Percentiles rank a stretch among this genome's conserved stretches.
Conservation (phyloP, 106 monocot species). For the Allium sativum region DNA sequence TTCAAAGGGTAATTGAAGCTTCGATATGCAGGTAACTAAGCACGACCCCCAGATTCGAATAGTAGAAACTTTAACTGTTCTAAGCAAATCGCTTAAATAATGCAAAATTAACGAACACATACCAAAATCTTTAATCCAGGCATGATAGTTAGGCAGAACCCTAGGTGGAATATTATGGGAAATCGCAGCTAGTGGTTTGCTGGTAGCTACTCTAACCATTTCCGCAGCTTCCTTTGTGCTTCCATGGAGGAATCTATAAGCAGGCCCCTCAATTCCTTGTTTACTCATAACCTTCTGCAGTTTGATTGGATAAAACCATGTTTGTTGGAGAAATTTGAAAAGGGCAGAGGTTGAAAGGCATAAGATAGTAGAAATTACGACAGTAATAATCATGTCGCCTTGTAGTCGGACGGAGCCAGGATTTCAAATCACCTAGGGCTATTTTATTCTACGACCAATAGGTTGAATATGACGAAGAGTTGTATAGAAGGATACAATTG, state of each 20-base stretch:
- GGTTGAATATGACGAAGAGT: no score
- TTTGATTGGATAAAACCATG: slow-evolving; percentile 11
- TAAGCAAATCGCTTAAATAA: background rate
- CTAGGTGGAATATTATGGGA: slow-evolving; percentile 9
- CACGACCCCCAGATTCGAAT: background rate
- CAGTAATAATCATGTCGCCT: no score
- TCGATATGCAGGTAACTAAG: background rate
- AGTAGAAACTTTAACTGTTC: background rate
- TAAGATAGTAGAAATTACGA: no score
- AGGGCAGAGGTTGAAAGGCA: background rate
- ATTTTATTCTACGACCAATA: no score
- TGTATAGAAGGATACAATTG: no score
- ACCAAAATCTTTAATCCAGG: slow-evolving; percentile 6
- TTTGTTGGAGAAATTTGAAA: background rate
- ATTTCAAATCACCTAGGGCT: no score
- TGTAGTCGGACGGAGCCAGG: no score
- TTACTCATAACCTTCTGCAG: slow-evolving; percentile 6
- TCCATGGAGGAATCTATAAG: slow-evolving; percentile 9
- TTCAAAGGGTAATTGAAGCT: background rate
- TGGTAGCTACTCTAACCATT: background rate
- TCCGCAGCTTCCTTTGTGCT: slow-evolving; percentile 1
- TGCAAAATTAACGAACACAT: background rate
- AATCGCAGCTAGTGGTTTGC: slow-evolving; percentile 2
- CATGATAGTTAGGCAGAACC: slow-evolving; percentile 4
- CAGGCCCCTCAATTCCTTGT: slow-evolving; percentile 10